These are phyloP conservation scores for Tylopilus sp. DNA, from an alignment of 1,284 basidiomycete genomes.

Conservation along the genomic window DNA sequence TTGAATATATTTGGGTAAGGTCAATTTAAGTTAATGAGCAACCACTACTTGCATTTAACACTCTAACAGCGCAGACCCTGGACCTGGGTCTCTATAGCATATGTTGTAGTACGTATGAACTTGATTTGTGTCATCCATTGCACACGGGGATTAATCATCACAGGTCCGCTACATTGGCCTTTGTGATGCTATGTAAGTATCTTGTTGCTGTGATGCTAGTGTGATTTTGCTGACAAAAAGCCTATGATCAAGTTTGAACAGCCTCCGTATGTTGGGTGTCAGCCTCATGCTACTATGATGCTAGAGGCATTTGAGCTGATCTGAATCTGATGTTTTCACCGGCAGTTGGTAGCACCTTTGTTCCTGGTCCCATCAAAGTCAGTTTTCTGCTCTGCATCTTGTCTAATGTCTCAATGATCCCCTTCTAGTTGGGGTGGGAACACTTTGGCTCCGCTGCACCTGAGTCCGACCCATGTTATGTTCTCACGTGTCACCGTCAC, in stretches of 20 bases:
- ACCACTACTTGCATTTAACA: background rate
- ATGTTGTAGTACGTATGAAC: background rate
- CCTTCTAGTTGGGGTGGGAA: background rate
- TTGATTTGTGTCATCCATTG: background rate
- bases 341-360: background rate
- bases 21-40: too few relatives aligned
- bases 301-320: background rate
- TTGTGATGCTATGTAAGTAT: background rate
- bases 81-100: constrained; percentile 1
- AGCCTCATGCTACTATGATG: too few relatives aligned
- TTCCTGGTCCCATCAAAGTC: background rate
- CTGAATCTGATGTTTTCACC: background rate
- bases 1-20: constrained; percentile 5
- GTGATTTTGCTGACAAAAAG: background rate
- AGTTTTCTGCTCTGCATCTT: background rate
- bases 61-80: background rate
- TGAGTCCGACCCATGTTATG: too few relatives aligned
- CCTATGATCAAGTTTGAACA: background rate
- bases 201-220: too few relatives aligned
- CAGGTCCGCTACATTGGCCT: constrained; percentile 1
- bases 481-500: too few relatives aligned
- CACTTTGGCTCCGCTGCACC: too few relatives aligned
- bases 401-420: background rate
- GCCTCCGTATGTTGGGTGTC: background rate
- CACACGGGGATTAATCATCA: background rate